Evolutionary conservation across 2,329 filamentous ascomycete genomes (phyloP), one percentile per base, ranked within the genome.

Genomic region (Ophiostoma populinum): DNA sequence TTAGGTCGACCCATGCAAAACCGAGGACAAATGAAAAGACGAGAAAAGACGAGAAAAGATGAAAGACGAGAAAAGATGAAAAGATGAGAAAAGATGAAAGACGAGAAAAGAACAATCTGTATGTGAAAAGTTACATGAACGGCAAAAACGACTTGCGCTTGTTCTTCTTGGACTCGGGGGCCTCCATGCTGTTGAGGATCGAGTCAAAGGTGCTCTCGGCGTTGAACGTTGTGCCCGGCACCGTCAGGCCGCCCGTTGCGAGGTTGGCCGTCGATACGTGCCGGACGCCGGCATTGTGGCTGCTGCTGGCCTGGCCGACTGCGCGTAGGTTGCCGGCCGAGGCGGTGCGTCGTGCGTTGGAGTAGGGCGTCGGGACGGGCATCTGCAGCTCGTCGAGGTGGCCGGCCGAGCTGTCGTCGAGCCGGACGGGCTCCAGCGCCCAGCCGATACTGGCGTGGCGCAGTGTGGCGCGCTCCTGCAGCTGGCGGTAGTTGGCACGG

Each of bases 181-280:
- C 37, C 34, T 53, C 49, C 46, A 56, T 54, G 37, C 46, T 50
- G 43, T 53, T 49, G 34, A 56, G 44, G 15, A 56, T 56, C 36
- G 52, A 49, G 30, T 56, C 54, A 43, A 56, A 56, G 18, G 54
- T 43, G 34, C 39, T 45, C 29, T 31, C 36, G 7, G 37, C n/a
- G 6, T 37, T 37, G 31, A 22, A 31, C 0, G 20, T 22, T 11
- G 21, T 13, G 7, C 22, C 31, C 9, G 31, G 31, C 6, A 24
- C 31, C 9, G 21, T 33, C 21, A 24, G 31, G 6, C 21, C 7
- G 21, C 12, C 21, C 39, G 13, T 19, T 12, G n/a, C n/a, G n/a
- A n/a, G n/a, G n/a, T n/a, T n/a, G n/a, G n/a, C n/a, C n/a, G n/a
- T n/a, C n/a, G n/a, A n/a, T n/a, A n/a, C n/a, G n/a, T 24, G 24